Evolutionary conservation across 805 yeast species (phyloP).

Genomic region (Brettanomyces bruxellensis): DNA sequence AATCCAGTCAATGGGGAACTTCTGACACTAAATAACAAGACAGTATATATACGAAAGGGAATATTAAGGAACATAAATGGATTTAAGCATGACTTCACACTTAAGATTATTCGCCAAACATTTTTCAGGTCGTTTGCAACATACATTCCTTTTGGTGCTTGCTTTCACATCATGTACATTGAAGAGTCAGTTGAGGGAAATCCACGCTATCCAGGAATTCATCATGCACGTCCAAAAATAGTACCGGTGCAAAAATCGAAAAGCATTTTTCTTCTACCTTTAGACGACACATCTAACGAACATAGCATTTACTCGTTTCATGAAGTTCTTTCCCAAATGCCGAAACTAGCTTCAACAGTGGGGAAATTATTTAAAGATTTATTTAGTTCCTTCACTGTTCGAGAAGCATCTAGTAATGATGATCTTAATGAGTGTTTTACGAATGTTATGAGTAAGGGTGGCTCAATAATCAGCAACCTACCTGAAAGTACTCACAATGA

Average conservation of each 20-base stretch:
- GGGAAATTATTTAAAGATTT: conserved; percentile 31
- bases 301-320: conserved; percentile 22
- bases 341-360: conserved; percentile 28
- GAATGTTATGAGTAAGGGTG: conserved; percentile 22
- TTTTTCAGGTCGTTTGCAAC: conserved; percentile 48
- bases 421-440: conserved; percentile 23
- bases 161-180: conserved; percentile 48
- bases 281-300: neutral
- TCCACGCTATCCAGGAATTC: conserved; percentile 16
- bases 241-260: neutral
- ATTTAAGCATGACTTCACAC: conserved; percentile 35
- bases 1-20: conserved; percentile 8
- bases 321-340: conserved; percentile 30
- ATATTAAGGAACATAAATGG: conserved; percentile 49
- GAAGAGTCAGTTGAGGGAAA: conserved; percentile 46
- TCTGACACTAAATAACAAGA: conserved; percentile 46
- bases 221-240: conserved; percentile 2
- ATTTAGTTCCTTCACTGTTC: conserved; percentile 30
- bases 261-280: neutral
- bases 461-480: conserved; percentile 24
- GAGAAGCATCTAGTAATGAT: conserved; percentile 15
- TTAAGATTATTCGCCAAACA: conserved; percentile 35
- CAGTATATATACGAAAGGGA: conserved; percentile 47
- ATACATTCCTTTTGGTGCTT: conserved; percentile 48
- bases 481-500: conserved; percentile 21